phyloP scores from a whole-genome alignment of 768 basidiomycete species.

The Mrakia gelida region DNA sequence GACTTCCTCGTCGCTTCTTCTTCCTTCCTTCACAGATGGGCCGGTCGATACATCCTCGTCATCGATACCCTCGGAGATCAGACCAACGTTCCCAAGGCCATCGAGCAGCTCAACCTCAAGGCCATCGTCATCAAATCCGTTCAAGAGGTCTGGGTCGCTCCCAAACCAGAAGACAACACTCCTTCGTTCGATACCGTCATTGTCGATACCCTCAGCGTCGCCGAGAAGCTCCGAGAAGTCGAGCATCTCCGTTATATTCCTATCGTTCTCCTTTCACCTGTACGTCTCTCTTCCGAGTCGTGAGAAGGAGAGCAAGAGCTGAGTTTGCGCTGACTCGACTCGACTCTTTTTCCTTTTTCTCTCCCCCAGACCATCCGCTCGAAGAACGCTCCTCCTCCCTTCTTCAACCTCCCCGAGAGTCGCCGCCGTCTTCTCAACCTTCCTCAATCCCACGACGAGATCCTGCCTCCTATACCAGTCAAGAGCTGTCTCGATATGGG shows the following conservation, averaged over 20 bases:
- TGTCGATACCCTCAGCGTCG: constrained; percentile 79
- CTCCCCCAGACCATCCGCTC: constrained; percentile 21
- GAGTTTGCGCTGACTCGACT: background rate
- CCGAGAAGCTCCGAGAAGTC: constrained; percentile 80
- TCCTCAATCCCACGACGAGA: constrained; percentile 40
- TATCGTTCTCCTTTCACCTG: constrained; percentile 79
- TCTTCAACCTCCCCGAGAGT: constrained; percentile 42
- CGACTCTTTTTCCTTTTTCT: background rate
- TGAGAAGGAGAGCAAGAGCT: background rate
- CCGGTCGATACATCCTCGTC: constrained; percentile 81
- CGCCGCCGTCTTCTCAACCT: constrained; percentile 41
- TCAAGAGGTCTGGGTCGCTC: constrained; percentile 60
- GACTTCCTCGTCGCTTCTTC: background rate
- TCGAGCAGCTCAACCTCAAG: constrained; percentile 72
- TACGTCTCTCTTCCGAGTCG: constrained; percentile 41
- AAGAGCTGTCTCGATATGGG: constrained; percentile 97
- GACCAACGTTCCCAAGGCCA: constrained; percentile 68
- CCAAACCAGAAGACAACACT: constrained; percentile 40
- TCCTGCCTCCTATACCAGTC: constrained; percentile 53
- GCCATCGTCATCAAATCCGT: constrained; percentile 72
- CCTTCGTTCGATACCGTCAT: constrained; percentile 93
- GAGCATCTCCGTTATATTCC: constrained; percentile 96
- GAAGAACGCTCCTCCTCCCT: constrained; percentile 39
- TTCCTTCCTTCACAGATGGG: constrained; percentile 49
- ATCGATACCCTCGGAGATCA: constrained; percentile 77